Evolutionary conservation across 441 rosid genomes (phyloP).

Genomic region (Pelargonium citronellum): DNA sequence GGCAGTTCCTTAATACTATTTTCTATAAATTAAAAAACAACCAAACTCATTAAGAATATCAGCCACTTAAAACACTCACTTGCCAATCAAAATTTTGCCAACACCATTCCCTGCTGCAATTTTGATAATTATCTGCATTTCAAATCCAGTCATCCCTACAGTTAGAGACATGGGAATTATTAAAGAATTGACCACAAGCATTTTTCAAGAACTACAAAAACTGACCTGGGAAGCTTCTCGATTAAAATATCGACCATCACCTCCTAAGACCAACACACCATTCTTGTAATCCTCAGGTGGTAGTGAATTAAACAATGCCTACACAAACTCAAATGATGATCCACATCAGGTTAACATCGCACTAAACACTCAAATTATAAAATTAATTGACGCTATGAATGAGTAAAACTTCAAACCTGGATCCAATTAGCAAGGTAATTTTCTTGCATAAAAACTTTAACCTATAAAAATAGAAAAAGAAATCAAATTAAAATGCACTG

Average conservation of each 20-base stretch:
- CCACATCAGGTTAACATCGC: not conserved
- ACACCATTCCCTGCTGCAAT: slow-evolving; percentile 95
- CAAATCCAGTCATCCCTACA: not conserved
- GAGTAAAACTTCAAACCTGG: slow-evolving; percentile 46
- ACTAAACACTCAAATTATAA: not conserved
- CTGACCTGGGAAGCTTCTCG: slow-evolving; percentile 78
- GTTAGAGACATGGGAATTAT: not conserved
- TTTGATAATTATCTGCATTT: slow-evolving; percentile 72
- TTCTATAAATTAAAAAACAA: not conserved
- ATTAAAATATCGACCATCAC: slow-evolving; percentile 90
- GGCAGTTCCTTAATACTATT: not conserved
- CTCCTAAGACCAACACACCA: slow-evolving; percentile 76
- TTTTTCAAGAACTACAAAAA: slow-evolving; percentile 2
- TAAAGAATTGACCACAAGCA: not conserved
- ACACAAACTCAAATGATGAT: slow-evolving; percentile 18
- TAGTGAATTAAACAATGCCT: slow-evolving; percentile 88
- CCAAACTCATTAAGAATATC: not conserved
- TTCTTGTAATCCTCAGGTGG: slow-evolving; percentile 71
- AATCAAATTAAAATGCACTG: not conserved
- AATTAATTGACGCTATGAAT: not conserved
- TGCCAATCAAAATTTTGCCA: slow-evolving; percentile 76
- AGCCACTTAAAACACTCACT: slow-evolving; percentile 38
- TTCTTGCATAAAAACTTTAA: slow-evolving; percentile 77
- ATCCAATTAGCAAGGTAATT: slow-evolving; percentile 94
- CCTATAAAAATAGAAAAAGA: slow-evolving; percentile 33